Evolutionary conservation across 176 grass and related monocot genomes (phyloP).

Genomic region (Saccharum spontaneum): DNA sequence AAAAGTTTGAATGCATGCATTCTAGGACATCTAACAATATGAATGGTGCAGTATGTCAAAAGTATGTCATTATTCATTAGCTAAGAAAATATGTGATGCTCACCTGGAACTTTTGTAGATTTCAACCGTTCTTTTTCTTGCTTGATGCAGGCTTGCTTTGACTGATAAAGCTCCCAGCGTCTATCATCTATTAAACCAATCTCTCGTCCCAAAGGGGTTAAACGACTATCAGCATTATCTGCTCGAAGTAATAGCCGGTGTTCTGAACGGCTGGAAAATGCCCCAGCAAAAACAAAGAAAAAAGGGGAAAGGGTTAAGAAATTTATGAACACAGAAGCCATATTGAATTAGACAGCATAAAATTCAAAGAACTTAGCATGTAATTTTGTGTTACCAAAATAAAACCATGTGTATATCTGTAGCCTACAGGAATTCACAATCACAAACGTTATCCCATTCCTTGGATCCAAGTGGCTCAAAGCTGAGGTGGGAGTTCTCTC

Average conservation of each 20-base stretch:
- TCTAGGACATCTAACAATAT: not conserved
- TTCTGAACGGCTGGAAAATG: constrained; percentile 75
- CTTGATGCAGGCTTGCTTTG: constrained; percentile 77
- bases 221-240: constrained; percentile 95
- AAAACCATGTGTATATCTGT: not conserved
- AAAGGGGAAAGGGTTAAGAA: not conserved
- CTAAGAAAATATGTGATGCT: constrained; percentile 8
- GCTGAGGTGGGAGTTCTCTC: not conserved
- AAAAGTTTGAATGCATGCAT: not conserved
- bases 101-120: constrained; percentile 64
- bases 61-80: not conserved
- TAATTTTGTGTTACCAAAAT: constrained; percentile 2
- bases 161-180: constrained; percentile 80
- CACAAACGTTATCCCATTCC: not conserved
- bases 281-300: constrained; percentile 18
- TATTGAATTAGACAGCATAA: not conserved
- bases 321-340: constrained; percentile 3
- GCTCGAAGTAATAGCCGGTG: constrained; percentile 82
- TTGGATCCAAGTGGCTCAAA: not conserved
- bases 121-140: constrained; percentile 84
- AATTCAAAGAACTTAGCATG: not conserved
- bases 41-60: not conserved
- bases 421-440: not conserved
- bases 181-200: constrained; percentile 96
- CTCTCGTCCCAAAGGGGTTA: constrained; percentile 83